These are phyloP conservation scores for Diplocarpon mali DNA, from an alignment of 2,329 filamentous ascomycete species.

Conservation along the genomic window DNA sequence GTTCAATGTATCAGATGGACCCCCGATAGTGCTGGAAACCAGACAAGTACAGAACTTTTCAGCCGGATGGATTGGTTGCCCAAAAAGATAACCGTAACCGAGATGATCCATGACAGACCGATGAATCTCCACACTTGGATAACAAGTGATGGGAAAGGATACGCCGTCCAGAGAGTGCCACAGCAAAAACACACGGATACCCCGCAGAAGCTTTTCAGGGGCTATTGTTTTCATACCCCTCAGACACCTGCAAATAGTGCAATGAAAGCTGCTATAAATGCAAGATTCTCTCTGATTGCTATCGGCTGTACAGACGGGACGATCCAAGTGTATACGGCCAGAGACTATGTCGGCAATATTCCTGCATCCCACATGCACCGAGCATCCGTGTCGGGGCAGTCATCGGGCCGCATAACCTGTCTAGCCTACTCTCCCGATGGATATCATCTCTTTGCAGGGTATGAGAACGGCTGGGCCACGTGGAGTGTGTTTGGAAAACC, in stretches of 20 bases:
- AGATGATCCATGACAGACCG: slow-evolving; percentile 88
- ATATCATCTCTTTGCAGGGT: slow-evolving; percentile 90
- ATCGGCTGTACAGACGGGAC: slow-evolving; percentile 71
- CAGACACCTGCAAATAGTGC: slow-evolving; percentile 48
- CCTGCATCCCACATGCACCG: slow-evolving; percentile 71
- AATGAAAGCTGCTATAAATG: slow-evolving; percentile 74
- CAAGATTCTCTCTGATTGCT: slow-evolving; percentile 85
- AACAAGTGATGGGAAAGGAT: slow-evolving; percentile 75
- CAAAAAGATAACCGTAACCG: slow-evolving; percentile 62
- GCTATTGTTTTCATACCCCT: slow-evolving; percentile 81
- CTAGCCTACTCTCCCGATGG: slow-evolving; percentile 88
- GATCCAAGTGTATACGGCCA: slow-evolving; percentile 81
- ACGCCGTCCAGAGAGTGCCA: slow-evolving; percentile 68
- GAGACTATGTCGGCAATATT: slow-evolving; percentile 89
- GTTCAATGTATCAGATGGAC: slow-evolving; percentile 95
- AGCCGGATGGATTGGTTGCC: slow-evolving; percentile 79
- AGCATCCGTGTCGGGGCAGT: slow-evolving; percentile 53
- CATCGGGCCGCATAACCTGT: slow-evolving; percentile 61
- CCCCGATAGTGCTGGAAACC: slow-evolving; percentile 66
- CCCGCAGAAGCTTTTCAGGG: slow-evolving; percentile 62
- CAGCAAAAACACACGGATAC: slow-evolving; percentile 35
- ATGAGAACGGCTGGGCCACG: slow-evolving; percentile 83
- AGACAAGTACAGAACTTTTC: slow-evolving; percentile 84
- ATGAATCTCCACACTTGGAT: slow-evolving; percentile 96
- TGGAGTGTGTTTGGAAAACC: slow-evolving; percentile 97